Evolutionary conservation across 2,329 filamentous ascomycete species (phyloP).

Genomic region (Aschersonia sp.): DNA sequence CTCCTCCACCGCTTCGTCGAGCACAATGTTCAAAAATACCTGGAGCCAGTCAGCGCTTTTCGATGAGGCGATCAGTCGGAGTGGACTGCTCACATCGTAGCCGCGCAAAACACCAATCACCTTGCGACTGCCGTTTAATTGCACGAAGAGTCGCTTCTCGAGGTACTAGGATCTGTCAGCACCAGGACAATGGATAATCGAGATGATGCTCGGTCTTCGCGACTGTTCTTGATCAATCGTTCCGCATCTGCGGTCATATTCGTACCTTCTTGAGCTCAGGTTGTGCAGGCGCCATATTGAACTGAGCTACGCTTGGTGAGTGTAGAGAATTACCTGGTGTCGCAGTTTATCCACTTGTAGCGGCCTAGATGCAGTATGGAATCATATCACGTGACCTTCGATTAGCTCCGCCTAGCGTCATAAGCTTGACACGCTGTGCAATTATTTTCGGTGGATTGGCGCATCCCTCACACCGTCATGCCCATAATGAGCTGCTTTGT

Average conservation of each 20-base stretch:
- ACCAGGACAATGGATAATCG: not conserved
- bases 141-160: slow-evolving; percentile 96
- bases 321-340: not conserved
- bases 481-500: too few species aligned
- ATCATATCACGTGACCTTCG: too few species aligned
- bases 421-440: too few species aligned
- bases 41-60: slow-evolving; percentile 18
- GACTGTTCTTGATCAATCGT: too few species aligned
- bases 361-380: too few species aligned
- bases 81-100: slow-evolving; percentile 64
- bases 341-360: too few species aligned
- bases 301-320: not conserved
- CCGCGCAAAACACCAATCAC: slow-evolving; percentile 88
- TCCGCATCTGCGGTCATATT: too few species aligned
- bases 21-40: slow-evolving; percentile 97
- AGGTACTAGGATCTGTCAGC: slow-evolving; percentile 57
- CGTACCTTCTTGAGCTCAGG: slow-evolving; percentile 94
- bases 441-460: too few species aligned
- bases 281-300: slow-evolving; percentile 92
- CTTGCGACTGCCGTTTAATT: slow-evolving; percentile 94
- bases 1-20: slow-evolving; percentile 94
- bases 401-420: too few species aligned
- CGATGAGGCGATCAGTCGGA: not conserved
- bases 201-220: not conserved
- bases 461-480: too few species aligned